Evolutionary conservation across 2,329 filamentous ascomycete species (phyloP).

Genomic region (Aureobasidium sp.): DNA sequence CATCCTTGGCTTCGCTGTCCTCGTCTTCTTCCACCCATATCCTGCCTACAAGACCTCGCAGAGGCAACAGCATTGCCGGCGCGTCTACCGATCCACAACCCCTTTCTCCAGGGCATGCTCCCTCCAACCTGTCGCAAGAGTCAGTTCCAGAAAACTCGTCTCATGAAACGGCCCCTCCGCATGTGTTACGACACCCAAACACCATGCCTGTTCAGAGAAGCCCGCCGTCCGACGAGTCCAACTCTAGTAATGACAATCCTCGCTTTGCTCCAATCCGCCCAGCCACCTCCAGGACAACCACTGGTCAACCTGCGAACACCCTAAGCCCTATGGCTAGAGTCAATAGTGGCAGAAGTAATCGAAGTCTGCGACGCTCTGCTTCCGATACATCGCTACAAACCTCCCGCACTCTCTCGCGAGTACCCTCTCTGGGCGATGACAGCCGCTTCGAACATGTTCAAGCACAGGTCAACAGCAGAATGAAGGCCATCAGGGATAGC

Average conservation of each 20-base stretch:
- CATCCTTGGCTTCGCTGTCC: background rate
- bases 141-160: background rate
- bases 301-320: background rate
- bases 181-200: background rate
- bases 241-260: background rate
- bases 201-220: background rate
- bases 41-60: background rate
- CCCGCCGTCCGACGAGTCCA: background rate
- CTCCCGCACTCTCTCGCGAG: constrained; percentile 64
- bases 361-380: constrained; percentile 48
- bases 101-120: background rate
- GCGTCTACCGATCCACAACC: background rate
- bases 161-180: background rate
- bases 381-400: constrained; percentile 71
- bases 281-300: background rate
- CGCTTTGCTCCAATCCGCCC: background rate
- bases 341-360: background rate
- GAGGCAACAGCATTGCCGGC: background rate
- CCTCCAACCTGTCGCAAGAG: background rate
- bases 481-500: constrained; percentile 86
- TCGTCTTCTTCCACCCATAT: background rate
- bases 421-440: constrained; percentile 79
- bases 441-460: constrained; percentile 69
- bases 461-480: constrained; percentile 77
- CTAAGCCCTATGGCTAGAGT: constrained; percentile 6